A percentile compares a stretch with the other conserved stretches of the same genome.
These are phyloP conservation scores for Lipomyces orientalis DNA, from an alignment of 805 yeast species.

Conservation along the genomic window DNA sequence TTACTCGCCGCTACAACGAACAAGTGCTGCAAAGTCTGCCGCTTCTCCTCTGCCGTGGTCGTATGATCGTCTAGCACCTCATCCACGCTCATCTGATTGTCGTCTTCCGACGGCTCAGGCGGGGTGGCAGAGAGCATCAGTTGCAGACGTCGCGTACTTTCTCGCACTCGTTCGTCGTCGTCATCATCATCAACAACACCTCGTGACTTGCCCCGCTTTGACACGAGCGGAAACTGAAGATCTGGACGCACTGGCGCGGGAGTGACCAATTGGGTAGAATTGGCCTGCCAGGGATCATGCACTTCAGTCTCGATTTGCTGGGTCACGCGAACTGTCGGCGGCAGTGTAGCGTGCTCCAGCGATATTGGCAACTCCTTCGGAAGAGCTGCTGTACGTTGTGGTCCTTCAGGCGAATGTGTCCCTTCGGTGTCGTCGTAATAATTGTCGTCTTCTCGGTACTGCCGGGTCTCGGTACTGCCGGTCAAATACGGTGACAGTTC, in stretches of 20 bases:
- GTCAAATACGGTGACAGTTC: background rate
- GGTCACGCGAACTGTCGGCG: background rate
- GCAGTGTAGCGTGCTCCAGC: slow-evolving; percentile 1
- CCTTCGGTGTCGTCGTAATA: background rate
- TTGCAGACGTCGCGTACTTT: slow-evolving; percentile 25
- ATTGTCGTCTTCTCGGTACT: background rate
- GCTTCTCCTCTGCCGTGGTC: slow-evolving; percentile 17
- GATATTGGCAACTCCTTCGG: background rate
- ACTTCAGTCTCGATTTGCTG: slow-evolving; percentile 5
- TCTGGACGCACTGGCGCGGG: slow-evolving; percentile 6
- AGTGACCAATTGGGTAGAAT: background rate
- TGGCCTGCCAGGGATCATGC: slow-evolving; percentile 10
- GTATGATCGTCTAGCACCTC: slow-evolving; percentile 38
- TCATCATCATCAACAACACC: slow-evolving; percentile 6
- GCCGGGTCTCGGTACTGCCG: background rate
- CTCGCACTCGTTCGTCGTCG: slow-evolving; percentile 22
- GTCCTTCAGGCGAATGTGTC: background rate
- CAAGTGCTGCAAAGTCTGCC: slow-evolving; percentile 41
- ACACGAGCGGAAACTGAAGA: slow-evolving; percentile 9
- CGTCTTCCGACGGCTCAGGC: slow-evolving; percentile 13
- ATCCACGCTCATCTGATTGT: slow-evolving; percentile 28
- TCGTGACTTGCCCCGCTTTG: background rate
- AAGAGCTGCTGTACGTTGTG: background rate
- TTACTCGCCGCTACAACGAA: slow-evolving; percentile 47
- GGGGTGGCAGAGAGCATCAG: slow-evolving; percentile 21